Base-by-base conservation (phyloP, 2,329 filamentous ascomycete species). In the Fusarium neocosmosporiellum region DNA sequence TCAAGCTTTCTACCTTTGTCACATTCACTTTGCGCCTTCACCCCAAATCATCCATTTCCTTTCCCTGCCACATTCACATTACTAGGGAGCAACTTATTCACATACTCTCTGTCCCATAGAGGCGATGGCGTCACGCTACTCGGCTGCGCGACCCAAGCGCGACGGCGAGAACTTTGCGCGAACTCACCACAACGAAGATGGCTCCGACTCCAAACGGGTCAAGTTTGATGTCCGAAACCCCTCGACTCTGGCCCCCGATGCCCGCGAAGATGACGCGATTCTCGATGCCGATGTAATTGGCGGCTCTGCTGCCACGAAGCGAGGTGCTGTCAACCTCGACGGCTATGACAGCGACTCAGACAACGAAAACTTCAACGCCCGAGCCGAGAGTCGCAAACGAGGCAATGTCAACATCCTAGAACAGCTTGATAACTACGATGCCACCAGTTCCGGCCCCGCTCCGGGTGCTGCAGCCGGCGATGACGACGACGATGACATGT, bases 201-300 rank as follows among this genome's bases (percentile, higher is more conserved):
- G 84, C 57, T 84, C 87, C 63, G 78, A 81, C 61, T 82, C 84
- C 53, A 97, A 97, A 81, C 95, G 95, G 79, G 93, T 94, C 67
- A 94, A 94, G 78, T 99, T 99, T 83, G 96, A 99, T 82, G 86
- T 96, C 61, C 94, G 96, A 73, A 98, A 99, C 80, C 96, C 96
- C 4, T 98, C 95, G 18, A 95, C 94, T 1, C 89, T 99, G 6
- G 96, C 94, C 2, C 91, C 95, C 1, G 94, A 97, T 80, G 93
- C 91, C 2, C 88, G 89, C 3, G 93, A 93, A 72, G 90, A 84
- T 24, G 87, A 95, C 76, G 90, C 90, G 0, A 89, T 96, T 31
- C 89, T 99, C 10, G 94, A 97, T 59, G 94, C 95, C 24, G 96
- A 98, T 79, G 95, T 98, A 41, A 98, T 98, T 73, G 95, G 95